Evolutionary conservation across 2,329 filamentous ascomycete genomes (phyloP), one percentile per base, ranked within the genome.

Genomic region (Alternaria viburni): DNA sequence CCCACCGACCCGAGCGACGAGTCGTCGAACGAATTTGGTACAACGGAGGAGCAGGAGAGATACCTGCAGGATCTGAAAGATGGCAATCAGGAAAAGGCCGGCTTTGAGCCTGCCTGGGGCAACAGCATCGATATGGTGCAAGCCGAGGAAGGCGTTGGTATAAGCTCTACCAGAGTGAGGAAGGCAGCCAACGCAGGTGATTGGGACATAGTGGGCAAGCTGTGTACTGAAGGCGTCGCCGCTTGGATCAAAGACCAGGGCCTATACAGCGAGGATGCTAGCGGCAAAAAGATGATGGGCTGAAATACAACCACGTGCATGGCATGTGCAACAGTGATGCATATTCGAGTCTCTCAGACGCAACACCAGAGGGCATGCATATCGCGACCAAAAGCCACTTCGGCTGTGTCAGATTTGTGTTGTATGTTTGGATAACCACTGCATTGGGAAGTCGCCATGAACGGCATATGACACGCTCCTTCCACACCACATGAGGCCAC

Each of bases 111-210:
- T 41, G 82, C 83, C 63, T 94, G 91, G 91, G 85, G 83, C 43
- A 74, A 73, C 6, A 83, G 84, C 67, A 86, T 94, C 28, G 86
- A 88, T 63, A 77, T 93, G 74, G 86, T 89, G 1, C 81, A 86
- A 15, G 86, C 83, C 0, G 80, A 79, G 15, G 82, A 80, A 2
- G 84, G 81, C 6, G 81, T 79, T 9, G 77, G 83, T 4, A 79
- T 88, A 4, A 88, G 86, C 70, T 86, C 84, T 66, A 93, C 92
- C 7, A 85, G 82, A 70, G 90, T 90, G 47, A 83, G 91, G 54
- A 83, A 85, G 30, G 86, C 88, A 6, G 86, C 86, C 2, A 83
- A 81, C 61, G 72, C 69, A 6, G 75, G 78, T 11, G 83, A 86
- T 46, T 85, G 80, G 82, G 80, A 80, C 4, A 77, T 73, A 57